Conservation (phyloP, 495 filamentous ascomycete genomes). For the Penicillium arizonense region DNA sequence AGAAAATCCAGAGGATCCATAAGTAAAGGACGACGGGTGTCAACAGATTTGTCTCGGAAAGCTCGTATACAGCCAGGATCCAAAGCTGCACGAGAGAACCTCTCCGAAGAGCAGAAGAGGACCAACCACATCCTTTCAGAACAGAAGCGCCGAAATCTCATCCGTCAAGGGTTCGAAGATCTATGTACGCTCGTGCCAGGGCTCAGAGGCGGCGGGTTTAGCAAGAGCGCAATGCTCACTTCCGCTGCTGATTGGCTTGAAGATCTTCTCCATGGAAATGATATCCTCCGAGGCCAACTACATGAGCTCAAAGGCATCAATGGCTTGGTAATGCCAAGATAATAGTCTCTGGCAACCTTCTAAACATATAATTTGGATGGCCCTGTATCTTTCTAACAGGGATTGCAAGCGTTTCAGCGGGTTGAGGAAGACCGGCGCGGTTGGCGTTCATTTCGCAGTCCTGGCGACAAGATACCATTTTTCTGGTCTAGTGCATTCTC, state of each 20-base stretch:
- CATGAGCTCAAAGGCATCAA: conserved; percentile 42
- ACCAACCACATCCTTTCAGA: conserved; percentile 88
- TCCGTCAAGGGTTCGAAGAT: conserved; percentile 75
- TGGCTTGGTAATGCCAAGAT: conserved; percentile 45
- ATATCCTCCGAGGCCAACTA: conserved; percentile 46
- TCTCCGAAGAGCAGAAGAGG: conserved; percentile 80
- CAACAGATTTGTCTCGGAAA: conserved; percentile 34
- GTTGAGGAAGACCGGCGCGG: conserved; percentile 2
- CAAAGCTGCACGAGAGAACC: conserved; percentile 67
- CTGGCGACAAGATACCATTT: conserved; percentile 20
- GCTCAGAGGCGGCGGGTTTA: conserved; percentile 65
- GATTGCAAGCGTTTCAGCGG: conserved; percentile 17
- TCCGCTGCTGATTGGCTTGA: conserved; percentile 74
- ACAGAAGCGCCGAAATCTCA: conserved; percentile 77
- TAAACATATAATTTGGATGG: conserved; percentile 9
- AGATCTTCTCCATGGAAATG: conserved; percentile 65
- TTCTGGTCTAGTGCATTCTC: not conserved
- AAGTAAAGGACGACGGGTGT: conserved; percentile 29
- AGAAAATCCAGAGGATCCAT: conserved; percentile 49
- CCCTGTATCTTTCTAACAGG: conserved; percentile 5
- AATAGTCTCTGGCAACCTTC: conserved; percentile 19
- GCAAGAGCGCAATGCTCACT: conserved; percentile 74
- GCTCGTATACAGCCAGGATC: conserved; percentile 26
- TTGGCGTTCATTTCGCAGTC: conserved; percentile 13
- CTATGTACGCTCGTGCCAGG: conserved; percentile 69